A percentile compares a stretch with the other conserved stretches of the same genome.
Evolutionary conservation across 768 basidiomycete species (phyloP).

Genomic region (Lactifluus piperatus): DNA sequence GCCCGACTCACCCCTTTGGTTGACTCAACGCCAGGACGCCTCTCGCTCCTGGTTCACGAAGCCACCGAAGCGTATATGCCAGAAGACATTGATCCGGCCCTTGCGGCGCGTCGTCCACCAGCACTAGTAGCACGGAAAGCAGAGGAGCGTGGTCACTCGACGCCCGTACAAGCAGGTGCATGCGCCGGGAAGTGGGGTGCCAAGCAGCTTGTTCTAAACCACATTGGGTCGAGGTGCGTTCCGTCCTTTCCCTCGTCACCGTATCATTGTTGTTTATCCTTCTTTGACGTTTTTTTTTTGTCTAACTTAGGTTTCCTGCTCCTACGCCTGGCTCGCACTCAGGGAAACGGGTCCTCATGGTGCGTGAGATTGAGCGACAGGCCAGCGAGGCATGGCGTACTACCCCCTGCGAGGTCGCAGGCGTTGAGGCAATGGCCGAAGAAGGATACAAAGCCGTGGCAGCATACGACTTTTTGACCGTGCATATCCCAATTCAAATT

Average conservation of each 20-base stretch:
- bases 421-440: background rate
- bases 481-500: background rate
- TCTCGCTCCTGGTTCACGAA: conserved; percentile 76
- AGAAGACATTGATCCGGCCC: conserved; percentile 39
- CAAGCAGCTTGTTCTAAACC: conserved; percentile 60
- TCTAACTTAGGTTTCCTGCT: conserved; percentile 40
- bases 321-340: conserved; percentile 29
- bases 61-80: conserved; percentile 72
- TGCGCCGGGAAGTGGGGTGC: conserved; percentile 61
- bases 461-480: conserved; percentile 21
- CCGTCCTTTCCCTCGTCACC: background rate
- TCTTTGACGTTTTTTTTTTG: too few relatives aligned
- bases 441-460: conserved; percentile 11
- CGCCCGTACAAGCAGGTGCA: conserved; percentile 65
- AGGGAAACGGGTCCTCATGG: conserved; percentile 33
- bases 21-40: conserved; percentile 9
- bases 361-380: conserved; percentile 53
- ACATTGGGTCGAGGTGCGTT: conserved; percentile 60
- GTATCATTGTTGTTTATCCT: background rate
- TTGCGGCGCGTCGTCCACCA: conserved; percentile 33
- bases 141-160: conserved; percentile 67
- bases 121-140: conserved; percentile 30
- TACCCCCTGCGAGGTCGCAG: conserved; percentile 11
- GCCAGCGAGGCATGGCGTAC: conserved; percentile 52
- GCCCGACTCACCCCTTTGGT: conserved; percentile 47